Conservation (phyloP, 805 yeast genomes). For the Ogataea degrootiae region DNA sequence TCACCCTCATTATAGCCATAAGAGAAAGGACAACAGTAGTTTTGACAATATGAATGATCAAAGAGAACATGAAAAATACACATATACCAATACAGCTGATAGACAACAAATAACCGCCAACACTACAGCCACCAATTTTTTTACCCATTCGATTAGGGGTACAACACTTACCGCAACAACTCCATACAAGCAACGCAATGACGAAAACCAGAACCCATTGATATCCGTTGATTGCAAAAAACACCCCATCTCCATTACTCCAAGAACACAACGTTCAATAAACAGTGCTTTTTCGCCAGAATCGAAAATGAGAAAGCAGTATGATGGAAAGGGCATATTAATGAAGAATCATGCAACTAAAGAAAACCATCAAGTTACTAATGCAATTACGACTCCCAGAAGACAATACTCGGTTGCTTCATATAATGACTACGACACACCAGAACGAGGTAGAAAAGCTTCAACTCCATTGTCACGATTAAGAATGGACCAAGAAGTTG, state of each 20-base stretch:
- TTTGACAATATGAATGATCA: not conserved
- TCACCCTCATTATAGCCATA: not conserved
- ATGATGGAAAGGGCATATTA: conserved; percentile 7
- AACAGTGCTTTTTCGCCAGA: conserved; percentile 18
- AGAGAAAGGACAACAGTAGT: too few species aligned
- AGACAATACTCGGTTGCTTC: not conserved
- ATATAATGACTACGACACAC: conserved; percentile 16
- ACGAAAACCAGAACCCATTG: conserved; percentile 1
- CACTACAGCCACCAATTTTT: conserved; percentile 3
- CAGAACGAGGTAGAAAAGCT: conserved; percentile 23
- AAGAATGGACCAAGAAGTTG: conserved; percentile 5
- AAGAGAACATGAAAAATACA: conserved; percentile 1
- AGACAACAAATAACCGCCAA: too few species aligned
- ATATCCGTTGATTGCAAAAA: conserved; percentile 5
- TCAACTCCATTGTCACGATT: conserved; percentile 19
- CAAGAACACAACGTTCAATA: conserved; percentile 9
- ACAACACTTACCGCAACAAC: conserved; percentile 15
- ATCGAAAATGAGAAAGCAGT: conserved; percentile 14
- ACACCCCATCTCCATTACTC: conserved; percentile 15
- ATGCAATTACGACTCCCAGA: not conserved
- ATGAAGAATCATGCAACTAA: conserved; percentile 9
- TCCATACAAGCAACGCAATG: conserved; percentile 9
- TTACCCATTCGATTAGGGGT: conserved; percentile 5
- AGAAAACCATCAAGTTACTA: not conserved
- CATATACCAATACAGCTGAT: not conserved